Base-by-base conservation (phyloP, 441 rosid species). In the Populus hybrid region DNA sequence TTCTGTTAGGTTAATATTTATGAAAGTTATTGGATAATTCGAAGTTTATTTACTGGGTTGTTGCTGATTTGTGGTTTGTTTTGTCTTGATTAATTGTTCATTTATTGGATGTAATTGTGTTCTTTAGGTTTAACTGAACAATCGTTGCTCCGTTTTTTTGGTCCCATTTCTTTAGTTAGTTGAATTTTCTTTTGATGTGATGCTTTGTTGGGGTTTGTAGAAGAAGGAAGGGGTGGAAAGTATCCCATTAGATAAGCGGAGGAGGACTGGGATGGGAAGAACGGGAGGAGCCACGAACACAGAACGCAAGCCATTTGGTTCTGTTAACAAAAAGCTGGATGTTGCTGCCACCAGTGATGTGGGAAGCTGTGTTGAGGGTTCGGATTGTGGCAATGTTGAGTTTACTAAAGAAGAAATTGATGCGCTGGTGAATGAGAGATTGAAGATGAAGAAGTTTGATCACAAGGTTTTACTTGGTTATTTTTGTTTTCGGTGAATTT, bases 381-480 rank as follows among this genome's bases (percentile, higher is more conserved):
- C 82, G 10, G 98, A 94, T 53, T 80, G 78, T 72, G 59, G 82
- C 53, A 78, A 63, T 61, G 53, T 86, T 2, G 95, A 89, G 21
- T 94, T 90, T 69, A 86, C 97, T 0, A 93, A 89, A 81, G 99
- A 94, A 79, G 95, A 91, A 82, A 89, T 90, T 2, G 87, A 91
- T 75, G 92, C 93, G 3, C 82, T 97, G 88, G 85, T 92, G 74
- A 92, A 76, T 53, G 98, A 90, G 86, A 90, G 81, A 87, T 88
- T 84, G 0, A 97, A 91, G 84, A 86, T 89, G 61, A 91, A 86
- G 70, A 92, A 91, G 76, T 90, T 89, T 79, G 99, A 97, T 76
- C 88, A 86, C 67, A 97, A 94, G 99, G 99, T 94, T 74, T 23
- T 67, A 6, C 42, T 36, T 40, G 1, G 9, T 63, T 10, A 2